Conservation (phyloP, 805 yeast genomes). For the Hanseniaspora guilliermondii region DNA sequence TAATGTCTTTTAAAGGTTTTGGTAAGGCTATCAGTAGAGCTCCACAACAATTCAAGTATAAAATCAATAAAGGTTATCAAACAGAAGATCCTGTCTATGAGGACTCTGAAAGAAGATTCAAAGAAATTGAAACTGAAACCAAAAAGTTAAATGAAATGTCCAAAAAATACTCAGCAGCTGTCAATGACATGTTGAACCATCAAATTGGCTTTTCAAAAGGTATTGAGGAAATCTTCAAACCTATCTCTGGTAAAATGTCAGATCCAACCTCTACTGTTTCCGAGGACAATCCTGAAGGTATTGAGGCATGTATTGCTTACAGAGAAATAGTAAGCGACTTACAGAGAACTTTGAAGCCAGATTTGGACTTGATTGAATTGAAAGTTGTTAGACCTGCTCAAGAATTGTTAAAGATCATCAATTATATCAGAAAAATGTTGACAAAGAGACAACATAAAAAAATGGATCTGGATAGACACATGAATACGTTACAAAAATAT, state of each 20-base stretch:
- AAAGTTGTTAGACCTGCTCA: conserved; percentile 86
- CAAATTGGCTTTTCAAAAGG: conserved; percentile 93
- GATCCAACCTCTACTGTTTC: conserved; percentile 79
- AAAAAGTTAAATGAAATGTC: conserved; percentile 83
- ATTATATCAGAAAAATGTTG: conserved; percentile 81
- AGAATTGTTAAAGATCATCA: conserved; percentile 72
- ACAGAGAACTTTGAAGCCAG: conserved; percentile 79
- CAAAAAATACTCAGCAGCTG: conserved; percentile 78
- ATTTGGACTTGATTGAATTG: conserved; percentile 79
- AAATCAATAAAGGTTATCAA: conserved; percentile 71
- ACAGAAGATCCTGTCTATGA: conserved; percentile 80
- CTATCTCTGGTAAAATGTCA: conserved; percentile 81
- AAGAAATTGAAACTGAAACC: conserved; percentile 80
- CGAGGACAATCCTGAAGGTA: conserved; percentile 95
- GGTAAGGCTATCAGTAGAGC: conserved; percentile 73
- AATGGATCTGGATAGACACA: conserved; percentile 81
- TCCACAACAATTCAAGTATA: conserved; percentile 83
- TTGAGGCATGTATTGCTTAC: conserved; percentile 85
- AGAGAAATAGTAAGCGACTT: conserved; percentile 76
- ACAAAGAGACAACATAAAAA: conserved; percentile 92
- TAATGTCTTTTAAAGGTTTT: conserved; percentile 80
- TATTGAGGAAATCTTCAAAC: conserved; percentile 90
- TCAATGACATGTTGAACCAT: conserved; percentile 82
- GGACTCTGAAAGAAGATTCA: conserved; percentile 94
- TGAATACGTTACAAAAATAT: conserved; percentile 52